Percentiles rank a stretch among this genome's conserved stretches.
Evolutionary conservation across 2,329 filamentous ascomycete genomes (phyloP).

Genomic region (Pseudogymnoascus sp.): DNA sequence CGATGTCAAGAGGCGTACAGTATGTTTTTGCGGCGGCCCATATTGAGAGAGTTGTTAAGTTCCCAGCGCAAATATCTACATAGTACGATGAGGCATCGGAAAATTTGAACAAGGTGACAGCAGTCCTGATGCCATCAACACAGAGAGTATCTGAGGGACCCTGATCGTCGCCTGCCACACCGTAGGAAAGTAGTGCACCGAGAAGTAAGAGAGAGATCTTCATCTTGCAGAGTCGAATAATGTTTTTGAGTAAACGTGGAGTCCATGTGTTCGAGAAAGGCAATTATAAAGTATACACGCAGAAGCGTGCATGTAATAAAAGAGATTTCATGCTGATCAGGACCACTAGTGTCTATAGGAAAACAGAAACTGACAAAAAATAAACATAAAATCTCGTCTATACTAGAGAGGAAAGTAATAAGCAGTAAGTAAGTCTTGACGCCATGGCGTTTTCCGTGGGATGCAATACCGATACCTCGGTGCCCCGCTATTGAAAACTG

Average conservation of each 20-base stretch:
- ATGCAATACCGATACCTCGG: too few relatives aligned
- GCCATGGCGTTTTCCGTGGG: too few relatives aligned
- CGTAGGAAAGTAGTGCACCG: not conserved
- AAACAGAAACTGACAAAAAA: not conserved
- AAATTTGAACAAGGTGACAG: not conserved
- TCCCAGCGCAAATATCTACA: slow-evolving; percentile 1
- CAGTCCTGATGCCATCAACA: slow-evolving; percentile 2
- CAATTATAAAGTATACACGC: not conserved
- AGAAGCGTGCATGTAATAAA: not conserved
- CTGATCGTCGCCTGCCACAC: not conserved
- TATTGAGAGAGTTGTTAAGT: slow-evolving; percentile 4
- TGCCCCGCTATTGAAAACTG: not conserved
- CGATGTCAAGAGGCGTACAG: not conserved
- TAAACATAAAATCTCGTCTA: not conserved
- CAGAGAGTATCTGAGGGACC: not conserved
- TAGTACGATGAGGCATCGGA: not conserved
- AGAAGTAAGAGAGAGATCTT: not conserved
- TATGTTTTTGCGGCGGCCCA: slow-evolving; percentile 11
- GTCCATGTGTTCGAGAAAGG: not conserved
- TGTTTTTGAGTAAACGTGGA: not conserved
- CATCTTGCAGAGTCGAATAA: not conserved
- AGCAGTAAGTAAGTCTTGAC: too few relatives aligned
- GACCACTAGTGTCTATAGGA: not conserved
- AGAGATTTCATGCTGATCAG: not conserved
- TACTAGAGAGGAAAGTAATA: not conserved